These are phyloP conservation scores for Penicillium odoratum DNA, from an alignment of 495 filamentous ascomycete genomes.

Conservation along the genomic window DNA sequence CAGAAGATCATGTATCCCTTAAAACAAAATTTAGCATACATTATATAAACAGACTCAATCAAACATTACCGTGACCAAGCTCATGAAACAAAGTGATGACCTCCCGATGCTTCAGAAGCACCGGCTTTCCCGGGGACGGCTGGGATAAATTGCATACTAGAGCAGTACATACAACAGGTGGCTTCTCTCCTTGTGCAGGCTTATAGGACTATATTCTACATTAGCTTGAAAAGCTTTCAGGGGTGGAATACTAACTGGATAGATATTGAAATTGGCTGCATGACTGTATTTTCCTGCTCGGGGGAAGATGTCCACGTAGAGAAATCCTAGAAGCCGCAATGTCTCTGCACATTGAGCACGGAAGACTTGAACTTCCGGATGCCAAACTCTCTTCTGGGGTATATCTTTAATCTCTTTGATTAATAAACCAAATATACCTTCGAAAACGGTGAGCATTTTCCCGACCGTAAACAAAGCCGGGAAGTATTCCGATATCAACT, in stretches of 20 bases:
- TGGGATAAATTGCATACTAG: slow-evolving; percentile 12
- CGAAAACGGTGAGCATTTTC: slow-evolving; percentile 7
- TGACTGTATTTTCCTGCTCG: slow-evolving; percentile 12
- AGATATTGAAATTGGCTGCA: slow-evolving; percentile 15
- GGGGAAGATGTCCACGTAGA: slow-evolving; percentile 9
- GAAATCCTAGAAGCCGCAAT: slow-evolving; percentile 6
- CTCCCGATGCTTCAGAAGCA: slow-evolving; percentile 11
- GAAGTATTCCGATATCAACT: slow-evolving; percentile 10
- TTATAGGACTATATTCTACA: slow-evolving; percentile 2
- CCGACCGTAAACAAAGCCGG: slow-evolving; percentile 6
- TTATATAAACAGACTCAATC: not conserved
- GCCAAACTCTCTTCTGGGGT: not conserved
- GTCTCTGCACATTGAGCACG: not conserved
- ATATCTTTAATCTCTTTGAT: not conserved
- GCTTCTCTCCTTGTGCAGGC: not conserved
- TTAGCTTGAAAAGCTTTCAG: not conserved
- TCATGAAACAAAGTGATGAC: slow-evolving; percentile 14
- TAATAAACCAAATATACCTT: not conserved
- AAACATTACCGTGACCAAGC: slow-evolving; percentile 11
- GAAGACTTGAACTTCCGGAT: slow-evolving; percentile 6
- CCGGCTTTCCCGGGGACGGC: slow-evolving; percentile 4
- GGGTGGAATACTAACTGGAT: slow-evolving; percentile 4
- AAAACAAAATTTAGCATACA: not conserved
- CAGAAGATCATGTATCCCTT: slow-evolving; percentile 11
- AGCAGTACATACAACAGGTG: slow-evolving; percentile 12